Percentiles rank a stretch among this genome's conserved stretches.
Conservation (phyloP, 1,284 basidiomycete species). For the Chondrostereum purpureum region DNA sequence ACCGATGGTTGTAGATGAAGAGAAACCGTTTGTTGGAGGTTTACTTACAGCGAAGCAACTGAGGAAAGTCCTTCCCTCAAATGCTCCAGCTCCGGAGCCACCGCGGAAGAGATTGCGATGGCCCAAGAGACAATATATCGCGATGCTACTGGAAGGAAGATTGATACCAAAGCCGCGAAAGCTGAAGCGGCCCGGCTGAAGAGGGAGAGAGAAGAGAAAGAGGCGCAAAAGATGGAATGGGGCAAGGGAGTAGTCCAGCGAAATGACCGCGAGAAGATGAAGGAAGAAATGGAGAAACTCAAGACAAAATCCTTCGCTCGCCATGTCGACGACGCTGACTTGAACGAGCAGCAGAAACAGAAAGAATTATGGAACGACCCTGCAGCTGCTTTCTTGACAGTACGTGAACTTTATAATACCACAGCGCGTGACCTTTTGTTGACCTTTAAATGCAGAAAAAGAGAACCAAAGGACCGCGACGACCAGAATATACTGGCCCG, state of each 20-base stretch:
- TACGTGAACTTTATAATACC: constrained; percentile 31
- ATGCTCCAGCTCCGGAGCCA: constrained; percentile 25
- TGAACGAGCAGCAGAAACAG: constrained; percentile 79
- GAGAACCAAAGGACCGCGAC: constrained; percentile 63
- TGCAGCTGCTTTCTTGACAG: constrained; percentile 86
- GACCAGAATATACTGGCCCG: constrained; percentile 84
- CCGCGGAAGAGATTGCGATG: constrained; percentile 50
- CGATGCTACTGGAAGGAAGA: constrained; percentile 81
- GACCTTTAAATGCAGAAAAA: constrained; percentile 50
- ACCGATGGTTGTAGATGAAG: constrained; percentile 51
- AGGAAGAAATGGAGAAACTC: constrained; percentile 62
- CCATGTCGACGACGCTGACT: constrained; percentile 73
- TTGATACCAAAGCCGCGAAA: constrained; percentile 79
- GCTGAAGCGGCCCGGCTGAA: constrained; percentile 78
- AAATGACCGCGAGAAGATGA: constrained; percentile 65
- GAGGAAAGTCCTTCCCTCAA: constrained; percentile 48
- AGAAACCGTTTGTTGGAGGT: constrained; percentile 60
- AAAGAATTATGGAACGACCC: constrained; percentile 92
- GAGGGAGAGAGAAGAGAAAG: constrained; percentile 74
- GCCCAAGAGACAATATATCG: constrained; percentile 93
- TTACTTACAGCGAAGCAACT: constrained; percentile 64
- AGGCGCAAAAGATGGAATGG: constrained; percentile 93
- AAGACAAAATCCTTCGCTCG: constrained; percentile 66
- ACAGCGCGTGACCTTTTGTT: constrained; percentile 5
- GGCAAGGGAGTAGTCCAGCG: constrained; percentile 89